Percentiles rank a stretch among this genome's conserved stretches.
Evolutionary conservation across 2,329 filamentous ascomycete species (phyloP).

Genomic region (Furcasterigmium sp.): DNA sequence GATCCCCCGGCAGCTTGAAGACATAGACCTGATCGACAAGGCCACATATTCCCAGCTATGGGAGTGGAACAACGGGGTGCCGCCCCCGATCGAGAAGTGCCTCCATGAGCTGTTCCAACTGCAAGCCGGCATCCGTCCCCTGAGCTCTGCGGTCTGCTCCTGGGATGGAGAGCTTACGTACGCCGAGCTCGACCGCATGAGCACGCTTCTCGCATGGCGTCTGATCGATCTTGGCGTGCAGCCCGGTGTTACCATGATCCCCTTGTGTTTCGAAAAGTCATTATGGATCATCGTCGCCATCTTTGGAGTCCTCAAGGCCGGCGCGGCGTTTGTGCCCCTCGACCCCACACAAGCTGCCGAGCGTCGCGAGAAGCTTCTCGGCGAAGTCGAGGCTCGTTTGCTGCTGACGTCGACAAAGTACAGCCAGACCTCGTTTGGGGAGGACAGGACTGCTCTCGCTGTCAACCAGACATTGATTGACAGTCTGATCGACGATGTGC

Average conservation of each 20-base stretch:
- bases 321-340: constrained; percentile 16
- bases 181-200: constrained; percentile 1
- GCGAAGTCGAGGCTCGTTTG: no score
- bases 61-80: background rate
- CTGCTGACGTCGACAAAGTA: no score
- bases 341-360: background rate
- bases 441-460: no score
- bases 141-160: background rate
- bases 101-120: background rate
- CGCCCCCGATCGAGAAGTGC: background rate
- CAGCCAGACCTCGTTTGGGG: no score
- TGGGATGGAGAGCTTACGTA: constrained; percentile 3
- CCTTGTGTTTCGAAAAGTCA: constrained; percentile 15
- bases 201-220: constrained; percentile 2
- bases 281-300: constrained; percentile 13
- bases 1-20: no score
- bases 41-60: background rate
- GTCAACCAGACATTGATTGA: no score
- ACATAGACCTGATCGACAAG: background rate
- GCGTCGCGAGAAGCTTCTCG: background rate
- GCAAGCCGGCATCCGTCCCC: background rate
- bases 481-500: no score
- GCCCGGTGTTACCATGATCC: background rate
- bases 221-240: background rate
- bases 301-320: constrained; percentile 19